Base-by-base conservation (phyloP, 257 asterid species). In the Lycium ferocissimum region DNA sequence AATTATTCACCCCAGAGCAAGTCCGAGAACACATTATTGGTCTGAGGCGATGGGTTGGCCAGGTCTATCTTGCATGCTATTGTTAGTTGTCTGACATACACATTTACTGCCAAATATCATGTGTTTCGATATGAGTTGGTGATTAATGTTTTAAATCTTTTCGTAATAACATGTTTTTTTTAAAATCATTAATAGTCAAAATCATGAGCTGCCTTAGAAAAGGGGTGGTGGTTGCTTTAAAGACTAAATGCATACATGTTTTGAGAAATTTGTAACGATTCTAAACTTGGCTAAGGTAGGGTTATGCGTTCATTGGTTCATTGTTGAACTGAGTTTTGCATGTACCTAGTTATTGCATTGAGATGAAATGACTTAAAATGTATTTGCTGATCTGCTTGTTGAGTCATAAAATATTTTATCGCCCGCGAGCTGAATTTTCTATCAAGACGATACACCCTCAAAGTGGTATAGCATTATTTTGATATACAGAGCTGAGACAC, bases 21-120 rank as follows among this genome's bases (percentile, higher is more conserved):
- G 98, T 95, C 80, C 93, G 94, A 79, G 90, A 90, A 88, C 99
- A 97, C 87, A 95, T 95, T 84, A 84, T 58, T 84, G 96, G 99
- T 85, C 98, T 97, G 79, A 91, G 99, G 85, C 95, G 87, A 92
- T 97, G 99, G 99, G 90, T 95, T 73, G 99, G 99, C 89, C 99
- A 97, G 99, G 99, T 95, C 84, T 85, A 95, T 87, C 81, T 53
- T 53, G 7, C 38, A 9, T 53, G 49, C 82, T 78, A 51, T 76
- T 78, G 49, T 78, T 78, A 26, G 65, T 33, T 51, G 62, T 78
- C 82, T 78, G 43, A 2, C 65, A 78, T 3, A 53, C 47, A 51
- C 65, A 78, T 33, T 78, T 78, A 33, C 82, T 45, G 58, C 58
- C 57, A 72, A 53, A 18, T 43, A 51, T 78, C 47, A 40, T 53